A percentile compares a stretch with the other conserved stretches of the same genome.
Evolutionary conservation across 768 basidiomycete species (phyloP).

Genomic region (Rhodotorula toruloides): DNA sequence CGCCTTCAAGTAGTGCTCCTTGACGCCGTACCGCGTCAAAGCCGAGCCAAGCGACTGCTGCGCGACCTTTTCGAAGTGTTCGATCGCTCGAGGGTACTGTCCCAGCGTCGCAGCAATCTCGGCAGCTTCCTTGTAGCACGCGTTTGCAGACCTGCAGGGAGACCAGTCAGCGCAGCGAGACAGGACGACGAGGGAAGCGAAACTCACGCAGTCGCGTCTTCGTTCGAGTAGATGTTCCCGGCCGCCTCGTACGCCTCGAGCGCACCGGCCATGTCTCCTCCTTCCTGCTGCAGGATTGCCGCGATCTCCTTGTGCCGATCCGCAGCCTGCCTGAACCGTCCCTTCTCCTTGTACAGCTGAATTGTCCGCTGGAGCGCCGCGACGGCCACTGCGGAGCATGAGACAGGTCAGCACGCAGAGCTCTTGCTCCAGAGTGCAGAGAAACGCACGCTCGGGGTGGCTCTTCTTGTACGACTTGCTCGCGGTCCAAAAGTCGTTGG

Average conservation of each 20-base stretch:
- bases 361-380: conserved; percentile 80
- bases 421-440: not conserved
- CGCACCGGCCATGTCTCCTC: conserved; percentile 53
- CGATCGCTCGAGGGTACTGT: conserved; percentile 76
- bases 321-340: conserved; percentile 93
- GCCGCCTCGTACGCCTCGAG: conserved; percentile 74
- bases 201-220: conserved; percentile 89
- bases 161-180: not conserved
- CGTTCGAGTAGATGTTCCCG: conserved; percentile 95
- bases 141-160: conserved; percentile 74
- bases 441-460: conserved; percentile 67
- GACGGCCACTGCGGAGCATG: conserved; percentile 64
- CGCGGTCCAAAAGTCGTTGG: conserved; percentile 98
- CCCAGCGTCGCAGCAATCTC: conserved; percentile 87
- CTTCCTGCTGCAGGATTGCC: conserved; percentile 79
- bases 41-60: conserved; percentile 70
- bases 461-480: conserved; percentile 91
- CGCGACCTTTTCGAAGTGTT: conserved; percentile 84
- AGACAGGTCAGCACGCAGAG: no score
- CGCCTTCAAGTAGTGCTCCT: conserved; percentile 90
- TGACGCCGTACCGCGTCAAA: conserved; percentile 96
- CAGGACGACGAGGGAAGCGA: not conserved
- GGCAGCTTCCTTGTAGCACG: conserved; percentile 92
- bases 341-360: conserved; percentile 69
- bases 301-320: conserved; percentile 97